These are phyloP conservation scores for Xylariaceae sp. DNA, from an alignment of 2,329 filamentous ascomycete species.

Conservation along the genomic window DNA sequence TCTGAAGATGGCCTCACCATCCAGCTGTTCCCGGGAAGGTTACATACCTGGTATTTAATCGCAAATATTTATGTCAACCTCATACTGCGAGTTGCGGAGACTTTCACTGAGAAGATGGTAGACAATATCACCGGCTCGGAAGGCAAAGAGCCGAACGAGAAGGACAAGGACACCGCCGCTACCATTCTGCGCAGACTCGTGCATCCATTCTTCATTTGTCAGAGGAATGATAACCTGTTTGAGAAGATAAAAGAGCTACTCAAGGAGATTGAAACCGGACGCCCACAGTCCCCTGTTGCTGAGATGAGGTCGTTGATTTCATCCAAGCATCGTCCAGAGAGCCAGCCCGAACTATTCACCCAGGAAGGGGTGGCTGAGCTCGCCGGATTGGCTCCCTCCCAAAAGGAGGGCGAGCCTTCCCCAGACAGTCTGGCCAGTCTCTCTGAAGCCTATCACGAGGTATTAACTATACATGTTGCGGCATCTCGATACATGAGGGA, in stretches of 20 bases:
- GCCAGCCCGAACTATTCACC: constrained; percentile 24
- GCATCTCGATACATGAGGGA: not conserved
- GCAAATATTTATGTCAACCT: constrained; percentile 32
- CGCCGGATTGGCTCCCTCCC: not conserved
- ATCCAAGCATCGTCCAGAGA: constrained; percentile 10
- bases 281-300: constrained; percentile 29
- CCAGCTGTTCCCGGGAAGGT: constrained; percentile 36
- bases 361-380: constrained; percentile 18
- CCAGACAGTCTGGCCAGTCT: constrained; percentile 39
- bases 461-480: constrained; percentile 22
- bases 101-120: constrained; percentile 35
- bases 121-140: constrained; percentile 28
- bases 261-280: constrained; percentile 32
- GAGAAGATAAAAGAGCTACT: constrained; percentile 38
- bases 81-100: constrained; percentile 26
- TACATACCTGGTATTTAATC: constrained; percentile 35
- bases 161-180: constrained; percentile 20
- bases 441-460: constrained; percentile 40
- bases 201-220: constrained; percentile 26
- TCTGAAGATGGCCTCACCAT: constrained; percentile 34
- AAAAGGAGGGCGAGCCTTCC: constrained; percentile 28
- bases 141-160: no score
- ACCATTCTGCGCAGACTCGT: constrained; percentile 23
- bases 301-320: constrained; percentile 28
- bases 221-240: constrained; percentile 25